A percentile compares a stretch with the other conserved stretches of the same genome.
Evolutionary conservation across 2,329 filamentous ascomycete species (phyloP).

Genomic region (Teratosphaeria destructans): DNA sequence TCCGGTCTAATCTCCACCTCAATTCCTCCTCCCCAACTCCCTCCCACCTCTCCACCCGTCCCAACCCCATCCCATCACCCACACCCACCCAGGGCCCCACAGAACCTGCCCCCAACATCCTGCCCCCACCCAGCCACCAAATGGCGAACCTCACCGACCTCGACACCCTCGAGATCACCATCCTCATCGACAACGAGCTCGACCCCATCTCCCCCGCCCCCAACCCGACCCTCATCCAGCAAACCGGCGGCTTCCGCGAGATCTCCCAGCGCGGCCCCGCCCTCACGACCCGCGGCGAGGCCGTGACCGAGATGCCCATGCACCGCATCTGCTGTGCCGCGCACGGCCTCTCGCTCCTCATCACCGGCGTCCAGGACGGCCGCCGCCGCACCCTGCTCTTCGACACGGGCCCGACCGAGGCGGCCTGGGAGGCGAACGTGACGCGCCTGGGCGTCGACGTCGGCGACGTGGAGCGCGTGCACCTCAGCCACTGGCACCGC

Average conservation of each 20-base stretch:
- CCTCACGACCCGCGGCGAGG: conserved; percentile 6
- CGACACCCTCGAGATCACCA: conserved; percentile 17
- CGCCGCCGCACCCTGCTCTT: conserved; percentile 16
- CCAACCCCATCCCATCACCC: not conserved
- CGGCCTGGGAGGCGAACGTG: conserved; percentile 16
- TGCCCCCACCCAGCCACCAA: not conserved
- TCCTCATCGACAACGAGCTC: conserved; percentile 21
- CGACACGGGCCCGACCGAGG: conserved; percentile 19
- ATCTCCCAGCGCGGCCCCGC: conserved; percentile 9
- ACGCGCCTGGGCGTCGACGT: conserved; percentile 13
- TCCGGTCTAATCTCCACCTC: not conserved
- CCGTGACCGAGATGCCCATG: conserved; percentile 14
- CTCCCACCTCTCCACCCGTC: not conserved
- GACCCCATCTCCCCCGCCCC: conserved; percentile 18
- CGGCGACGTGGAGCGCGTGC: conserved; percentile 13
- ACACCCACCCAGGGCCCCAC: not conserved
- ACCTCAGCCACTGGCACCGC: conserved; percentile 19
- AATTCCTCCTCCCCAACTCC: not conserved
- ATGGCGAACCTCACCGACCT: conserved; percentile 14
- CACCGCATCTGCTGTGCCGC: conserved; percentile 20
- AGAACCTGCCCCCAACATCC: not conserved
- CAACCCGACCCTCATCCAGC: conserved; percentile 9
- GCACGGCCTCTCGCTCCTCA: conserved; percentile 20
- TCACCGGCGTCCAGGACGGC: conserved; percentile 14
- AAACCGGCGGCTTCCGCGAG: conserved; percentile 14